A percentile compares a stretch with the other conserved stretches of the same genome.
Conservation (phyloP, 768 basidiomycete genomes). For the Steccherinum ochraceum region DNA sequence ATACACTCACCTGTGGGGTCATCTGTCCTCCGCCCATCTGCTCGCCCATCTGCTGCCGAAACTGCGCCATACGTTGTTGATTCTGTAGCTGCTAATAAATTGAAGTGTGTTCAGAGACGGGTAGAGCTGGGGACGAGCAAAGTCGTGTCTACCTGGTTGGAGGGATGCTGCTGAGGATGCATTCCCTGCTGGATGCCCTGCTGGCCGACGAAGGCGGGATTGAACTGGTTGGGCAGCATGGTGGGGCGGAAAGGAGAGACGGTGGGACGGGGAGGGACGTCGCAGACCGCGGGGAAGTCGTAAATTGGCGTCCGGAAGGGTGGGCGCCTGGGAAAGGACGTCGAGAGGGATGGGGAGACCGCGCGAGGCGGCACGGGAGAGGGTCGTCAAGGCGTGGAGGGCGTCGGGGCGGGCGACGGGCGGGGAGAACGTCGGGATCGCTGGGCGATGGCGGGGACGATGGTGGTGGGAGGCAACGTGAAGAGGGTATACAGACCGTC, state of each 20-base stretch:
- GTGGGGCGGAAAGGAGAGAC: background rate
- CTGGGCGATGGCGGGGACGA: background rate
- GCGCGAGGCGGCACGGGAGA: background rate
- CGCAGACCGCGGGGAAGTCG: background rate
- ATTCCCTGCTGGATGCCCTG: slow-evolving; percentile 37
- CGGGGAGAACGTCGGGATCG: background rate
- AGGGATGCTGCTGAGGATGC: slow-evolving; percentile 33
- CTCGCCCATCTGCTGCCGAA: slow-evolving; percentile 8
- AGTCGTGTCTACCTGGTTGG: slow-evolving; percentile 32
- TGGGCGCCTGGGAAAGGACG: background rate
- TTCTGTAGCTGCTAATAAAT: slow-evolving; percentile 47
- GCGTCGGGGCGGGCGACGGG: background rate
- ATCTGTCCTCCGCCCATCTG: slow-evolving; percentile 7
- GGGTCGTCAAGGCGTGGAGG: background rate
- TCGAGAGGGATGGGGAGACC: background rate
- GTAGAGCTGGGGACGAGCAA: slow-evolving; percentile 43
- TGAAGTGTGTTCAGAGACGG: slow-evolving; percentile 24
- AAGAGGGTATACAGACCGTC: background rate
- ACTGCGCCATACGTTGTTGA: slow-evolving; percentile 5
- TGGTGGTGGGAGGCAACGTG: background rate
- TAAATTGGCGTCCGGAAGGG: background rate
- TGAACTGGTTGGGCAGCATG: slow-evolving; percentile 47
- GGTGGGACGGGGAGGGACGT: background rate
- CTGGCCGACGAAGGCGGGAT: slow-evolving; percentile 37
- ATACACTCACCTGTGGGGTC: background rate